phyloP scores from a whole-genome alignment of 2,329 filamentous ascomycete genomes.

The Cladosporium austrohemisphaericum region DNA sequence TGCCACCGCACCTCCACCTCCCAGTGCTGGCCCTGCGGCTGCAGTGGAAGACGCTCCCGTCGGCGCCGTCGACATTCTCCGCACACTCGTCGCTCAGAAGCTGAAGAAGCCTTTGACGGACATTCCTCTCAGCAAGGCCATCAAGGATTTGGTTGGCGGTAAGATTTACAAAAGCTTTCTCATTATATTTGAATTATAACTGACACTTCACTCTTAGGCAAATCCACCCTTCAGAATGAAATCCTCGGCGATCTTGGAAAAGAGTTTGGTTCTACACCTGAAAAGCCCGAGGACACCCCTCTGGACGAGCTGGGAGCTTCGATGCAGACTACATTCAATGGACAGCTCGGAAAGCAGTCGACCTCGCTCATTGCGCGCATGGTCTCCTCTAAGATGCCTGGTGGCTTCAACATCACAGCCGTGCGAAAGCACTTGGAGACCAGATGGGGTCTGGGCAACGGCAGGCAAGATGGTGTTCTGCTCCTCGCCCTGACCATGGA shows the following conservation, averaged over 20 bases:
- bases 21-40: slow-evolving; percentile 78
- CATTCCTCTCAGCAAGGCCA: slow-evolving; percentile 89
- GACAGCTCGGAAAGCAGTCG: slow-evolving; percentile 95
- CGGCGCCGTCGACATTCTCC: slow-evolving; percentile 81
- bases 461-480: slow-evolving; percentile 86
- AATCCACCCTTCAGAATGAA: slow-evolving; percentile 97
- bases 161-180: slow-evolving; percentile 44
- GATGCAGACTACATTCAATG: slow-evolving; percentile 98
- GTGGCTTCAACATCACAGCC: slow-evolving; percentile 97
- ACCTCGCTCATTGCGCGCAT: slow-evolving; percentile 87
- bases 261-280: slow-evolving; percentile 95
- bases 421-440: slow-evolving; percentile 94
- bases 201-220: slow-evolving; percentile 57
- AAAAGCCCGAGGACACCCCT: slow-evolving; percentile 96
- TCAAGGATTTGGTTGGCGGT: slow-evolving; percentile 98
- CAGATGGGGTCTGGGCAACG: slow-evolving; percentile 81
- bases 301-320: slow-evolving; percentile 90
- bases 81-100: slow-evolving; percentile 90
- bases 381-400: slow-evolving; percentile 98
- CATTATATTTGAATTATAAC: slow-evolving; percentile 1
- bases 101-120: slow-evolving; percentile 90
- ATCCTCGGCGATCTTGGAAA: slow-evolving; percentile 97
- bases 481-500: slow-evolving; percentile 90
- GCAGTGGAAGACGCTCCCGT: slow-evolving; percentile 83
- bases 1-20: slow-evolving; percentile 55